phyloP scores from a whole-genome alignment of 192 early-diverging fungal genomes.

The Coemansia umbellata region DNA sequence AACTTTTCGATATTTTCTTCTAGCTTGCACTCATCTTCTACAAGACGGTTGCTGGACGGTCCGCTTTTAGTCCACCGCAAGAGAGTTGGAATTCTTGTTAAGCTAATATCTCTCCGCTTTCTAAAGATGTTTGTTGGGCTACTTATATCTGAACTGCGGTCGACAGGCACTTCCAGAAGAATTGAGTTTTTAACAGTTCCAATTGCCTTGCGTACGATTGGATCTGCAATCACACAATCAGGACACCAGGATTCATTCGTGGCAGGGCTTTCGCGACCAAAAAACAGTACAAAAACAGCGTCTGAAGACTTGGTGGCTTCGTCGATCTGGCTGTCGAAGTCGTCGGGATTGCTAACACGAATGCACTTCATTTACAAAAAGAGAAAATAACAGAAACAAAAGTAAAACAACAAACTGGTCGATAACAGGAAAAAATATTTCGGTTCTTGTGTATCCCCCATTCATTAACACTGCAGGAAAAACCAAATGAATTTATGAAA shows the following conservation, averaged over 20 bases:
- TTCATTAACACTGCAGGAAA: too few relatives aligned
- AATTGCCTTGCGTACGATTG: constrained; percentile 32
- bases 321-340: constrained; percentile 17
- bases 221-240: constrained; percentile 50
- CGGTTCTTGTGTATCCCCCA: neutral
- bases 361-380: constrained; percentile 31
- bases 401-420: too few relatives aligned
- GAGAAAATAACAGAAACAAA: too few relatives aligned
- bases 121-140: constrained; percentile 30
- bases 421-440: neutral
- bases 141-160: constrained; percentile 22
- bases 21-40: constrained; percentile 32
- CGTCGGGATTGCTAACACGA: constrained; percentile 22
- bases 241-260: constrained; percentile 39
- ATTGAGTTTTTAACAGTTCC: constrained; percentile 16
- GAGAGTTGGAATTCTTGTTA: constrained; percentile 37
- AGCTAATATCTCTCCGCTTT: constrained; percentile 15
- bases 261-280: constrained; percentile 35
- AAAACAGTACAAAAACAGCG: constrained; percentile 43
- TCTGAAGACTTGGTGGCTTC: constrained; percentile 5
- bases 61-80: constrained; percentile 30
- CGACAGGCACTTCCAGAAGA: constrained; percentile 42
- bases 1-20: constrained; percentile 16
- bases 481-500: too few relatives aligned
- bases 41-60: constrained; percentile 20